phyloP scores from a whole-genome alignment of 2,329 filamentous ascomycete genomes.

The Neurospora sp. region DNA sequence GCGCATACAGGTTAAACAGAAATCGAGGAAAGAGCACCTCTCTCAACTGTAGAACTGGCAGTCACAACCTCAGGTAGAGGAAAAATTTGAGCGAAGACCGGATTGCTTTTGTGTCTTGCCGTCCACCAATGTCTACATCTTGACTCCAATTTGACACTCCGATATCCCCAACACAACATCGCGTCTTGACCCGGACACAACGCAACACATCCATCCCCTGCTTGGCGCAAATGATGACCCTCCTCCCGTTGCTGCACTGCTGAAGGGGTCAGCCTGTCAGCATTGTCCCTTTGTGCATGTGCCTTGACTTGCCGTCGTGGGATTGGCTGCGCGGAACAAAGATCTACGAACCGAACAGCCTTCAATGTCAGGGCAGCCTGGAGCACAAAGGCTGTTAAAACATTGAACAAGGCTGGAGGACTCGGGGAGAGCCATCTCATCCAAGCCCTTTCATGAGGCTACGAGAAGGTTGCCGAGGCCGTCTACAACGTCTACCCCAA shows the following conservation, averaged over 20 bases:
- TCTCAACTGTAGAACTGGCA: not conserved
- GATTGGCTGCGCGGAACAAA: not conserved
- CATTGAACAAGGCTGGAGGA: not conserved
- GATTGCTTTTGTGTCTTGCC: not conserved
- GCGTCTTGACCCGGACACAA: not conserved
- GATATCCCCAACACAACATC: not conserved
- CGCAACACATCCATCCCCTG: not conserved
- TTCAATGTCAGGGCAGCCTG: not conserved
- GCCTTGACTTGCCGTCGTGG: slow-evolving; percentile 10
- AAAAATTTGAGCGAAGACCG: not conserved
- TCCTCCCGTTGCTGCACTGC: not conserved
- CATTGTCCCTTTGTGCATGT: not conserved
- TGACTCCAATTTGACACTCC: not conserved
- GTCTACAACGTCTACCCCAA: slow-evolving; percentile 59
- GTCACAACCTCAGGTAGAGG: not conserved
- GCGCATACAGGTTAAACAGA: not conserved
- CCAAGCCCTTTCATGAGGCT: not conserved
- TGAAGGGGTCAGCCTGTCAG: slow-evolving; percentile 12
- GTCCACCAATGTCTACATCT: not conserved
- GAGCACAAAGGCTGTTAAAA: not conserved
- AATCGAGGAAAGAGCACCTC: not conserved
- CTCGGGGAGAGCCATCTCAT: not conserved
- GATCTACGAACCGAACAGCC: not conserved
- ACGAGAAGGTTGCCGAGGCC: slow-evolving; percentile 47
- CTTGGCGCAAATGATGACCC: not conserved